Conservation (phyloP, 148 eudicot species). For the Rhododendron vialii region DNA sequence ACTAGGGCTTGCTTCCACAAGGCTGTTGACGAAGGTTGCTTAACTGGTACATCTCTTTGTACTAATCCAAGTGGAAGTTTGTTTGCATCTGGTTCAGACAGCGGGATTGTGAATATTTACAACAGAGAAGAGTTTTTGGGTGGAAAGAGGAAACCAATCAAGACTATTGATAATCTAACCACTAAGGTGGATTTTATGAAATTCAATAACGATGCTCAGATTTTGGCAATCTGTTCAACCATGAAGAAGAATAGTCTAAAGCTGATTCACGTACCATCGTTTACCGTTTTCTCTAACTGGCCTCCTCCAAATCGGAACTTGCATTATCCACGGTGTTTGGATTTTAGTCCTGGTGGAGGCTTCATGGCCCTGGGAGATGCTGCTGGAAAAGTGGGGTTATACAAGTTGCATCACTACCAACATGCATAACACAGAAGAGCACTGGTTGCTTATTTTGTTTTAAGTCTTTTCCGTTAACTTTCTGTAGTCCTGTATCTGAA, state of each 20-base stretch:
- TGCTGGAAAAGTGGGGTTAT: slow-evolving; percentile 67
- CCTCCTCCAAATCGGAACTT: slow-evolving; percentile 51
- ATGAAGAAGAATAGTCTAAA: slow-evolving; percentile 73
- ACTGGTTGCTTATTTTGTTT: neutral
- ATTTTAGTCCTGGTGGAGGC: slow-evolving; percentile 91
- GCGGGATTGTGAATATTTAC: slow-evolving; percentile 85
- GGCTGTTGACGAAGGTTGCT: slow-evolving; percentile 82
- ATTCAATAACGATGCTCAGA: slow-evolving; percentile 74
- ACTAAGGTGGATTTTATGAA: slow-evolving; percentile 70
- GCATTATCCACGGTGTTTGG: slow-evolving; percentile 58
- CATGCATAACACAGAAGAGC: slow-evolving; percentile 35
- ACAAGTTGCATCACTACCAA: slow-evolving; percentile 76
- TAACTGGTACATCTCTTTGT: slow-evolving; percentile 67
- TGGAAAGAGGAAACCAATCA: slow-evolving; percentile 79
- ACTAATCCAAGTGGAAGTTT: slow-evolving; percentile 64
- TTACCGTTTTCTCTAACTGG: slow-evolving; percentile 86
- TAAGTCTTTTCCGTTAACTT: neutral
- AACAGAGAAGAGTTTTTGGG: slow-evolving; percentile 74
- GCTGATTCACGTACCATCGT: slow-evolving; percentile 79
- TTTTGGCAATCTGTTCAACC: slow-evolving; percentile 72
- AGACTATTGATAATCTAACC: slow-evolving; percentile 63
- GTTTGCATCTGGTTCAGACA: slow-evolving; percentile 78
- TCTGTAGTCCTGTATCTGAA: neutral
- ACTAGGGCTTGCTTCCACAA: slow-evolving; percentile 76
- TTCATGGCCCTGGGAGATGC: slow-evolving; percentile 90